Percentiles rank a stretch among this genome's conserved stretches.
Evolutionary conservation across 2,329 filamentous ascomycete genomes (phyloP).

Genomic region (Ascochyta viciae-villosae): DNA sequence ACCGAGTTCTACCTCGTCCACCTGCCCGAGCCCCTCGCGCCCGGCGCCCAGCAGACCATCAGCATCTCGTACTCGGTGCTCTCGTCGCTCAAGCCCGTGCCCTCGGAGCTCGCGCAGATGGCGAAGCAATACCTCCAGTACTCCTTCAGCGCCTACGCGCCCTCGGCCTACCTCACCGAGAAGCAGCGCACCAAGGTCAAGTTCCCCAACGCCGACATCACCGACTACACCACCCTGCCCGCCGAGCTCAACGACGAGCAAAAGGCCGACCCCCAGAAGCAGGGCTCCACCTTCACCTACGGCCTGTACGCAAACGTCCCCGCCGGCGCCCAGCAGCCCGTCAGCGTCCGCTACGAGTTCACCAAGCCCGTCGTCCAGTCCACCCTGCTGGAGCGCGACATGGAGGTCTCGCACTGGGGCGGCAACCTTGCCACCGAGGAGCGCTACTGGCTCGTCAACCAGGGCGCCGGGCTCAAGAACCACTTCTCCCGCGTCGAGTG

Average conservation of each 20-base stretch:
- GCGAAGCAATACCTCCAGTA: constrained; percentile 88
- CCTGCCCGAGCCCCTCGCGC: constrained; percentile 76
- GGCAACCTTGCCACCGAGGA: constrained; percentile 96
- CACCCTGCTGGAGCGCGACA: constrained; percentile 80
- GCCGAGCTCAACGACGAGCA: constrained; percentile 63
- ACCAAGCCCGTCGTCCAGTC: constrained; percentile 88
- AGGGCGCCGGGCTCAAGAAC: constrained; percentile 73
- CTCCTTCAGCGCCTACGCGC: constrained; percentile 83
- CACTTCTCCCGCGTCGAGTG: constrained; percentile 59
- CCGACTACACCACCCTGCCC: constrained; percentile 81
- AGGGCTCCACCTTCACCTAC: constrained; percentile 86
- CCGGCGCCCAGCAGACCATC: constrained; percentile 82
- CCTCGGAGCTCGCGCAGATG: constrained; percentile 80
- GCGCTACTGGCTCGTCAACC: constrained; percentile 86
- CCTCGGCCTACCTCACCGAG: constrained; percentile 80
- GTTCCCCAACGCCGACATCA: constrained; percentile 76
- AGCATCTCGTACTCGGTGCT: constrained; percentile 86
- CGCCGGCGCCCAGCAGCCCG: constrained; percentile 75
- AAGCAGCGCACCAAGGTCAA: constrained; percentile 99
- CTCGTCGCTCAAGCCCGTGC: constrained; percentile 79
- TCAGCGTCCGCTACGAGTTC: constrained; percentile 90
- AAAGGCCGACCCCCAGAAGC: constrained; percentile 76
- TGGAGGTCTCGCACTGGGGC: constrained; percentile 98
- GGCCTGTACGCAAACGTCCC: constrained; percentile 84
- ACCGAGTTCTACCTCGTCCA: constrained; percentile 82